A percentile compares a stretch with the other conserved stretches of the same genome.
phyloP scores from a whole-genome alignment of 2,329 filamentous ascomycete species.

The Stromatinia cepivora region DNA sequence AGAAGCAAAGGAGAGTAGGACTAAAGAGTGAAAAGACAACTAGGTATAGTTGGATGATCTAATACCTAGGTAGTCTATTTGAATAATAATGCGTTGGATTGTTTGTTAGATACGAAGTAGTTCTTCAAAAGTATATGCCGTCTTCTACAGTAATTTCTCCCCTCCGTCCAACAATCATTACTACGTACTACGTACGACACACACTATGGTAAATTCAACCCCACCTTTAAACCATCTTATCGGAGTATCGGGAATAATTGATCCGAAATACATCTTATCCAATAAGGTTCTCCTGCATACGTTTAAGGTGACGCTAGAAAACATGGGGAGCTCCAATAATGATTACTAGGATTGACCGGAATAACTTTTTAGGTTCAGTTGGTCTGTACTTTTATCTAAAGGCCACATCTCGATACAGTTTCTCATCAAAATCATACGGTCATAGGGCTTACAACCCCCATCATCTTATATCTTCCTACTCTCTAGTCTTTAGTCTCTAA shows the following conservation, averaged over 20 bases:
- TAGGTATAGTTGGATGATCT: not conserved
- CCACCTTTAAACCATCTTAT: not conserved
- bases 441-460: not conserved
- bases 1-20: not conserved
- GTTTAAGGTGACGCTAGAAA: not conserved
- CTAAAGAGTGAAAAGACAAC: not conserved
- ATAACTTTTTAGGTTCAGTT: not conserved
- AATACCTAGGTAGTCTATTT: not conserved
- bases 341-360: slow-evolving; percentile 9
- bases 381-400: slow-evolving; percentile 10
- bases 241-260: not conserved
- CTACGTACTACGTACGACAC: too few species aligned
- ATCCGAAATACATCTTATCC: not conserved
- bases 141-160: not conserved
- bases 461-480: not conserved
- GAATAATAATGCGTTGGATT: not conserved
- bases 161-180: not conserved
- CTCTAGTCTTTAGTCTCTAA: not conserved
- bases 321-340: slow-evolving; percentile 17
- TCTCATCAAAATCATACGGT: not conserved
- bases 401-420: slow-evolving; percentile 16
- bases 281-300: not conserved
- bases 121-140: not conserved
- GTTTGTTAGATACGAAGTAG: not conserved
- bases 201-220: not conserved